Evolutionary conservation across 2,329 filamentous ascomycete species (phyloP).

Genomic region (Paraphaeosphaeria minitans): DNA sequence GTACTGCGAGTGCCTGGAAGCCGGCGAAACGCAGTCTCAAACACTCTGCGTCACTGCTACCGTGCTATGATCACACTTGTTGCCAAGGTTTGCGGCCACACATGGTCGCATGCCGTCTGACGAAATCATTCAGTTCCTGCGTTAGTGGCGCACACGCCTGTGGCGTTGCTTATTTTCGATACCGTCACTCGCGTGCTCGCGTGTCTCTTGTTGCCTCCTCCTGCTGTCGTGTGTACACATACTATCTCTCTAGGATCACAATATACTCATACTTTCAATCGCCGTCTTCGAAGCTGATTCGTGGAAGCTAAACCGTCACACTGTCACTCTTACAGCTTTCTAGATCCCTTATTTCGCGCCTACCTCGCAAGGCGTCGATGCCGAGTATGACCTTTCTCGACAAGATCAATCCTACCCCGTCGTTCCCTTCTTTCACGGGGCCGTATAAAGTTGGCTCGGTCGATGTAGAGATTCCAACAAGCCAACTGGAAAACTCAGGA

Average conservation of each 20-base stretch:
- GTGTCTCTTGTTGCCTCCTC: neutral
- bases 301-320: slow-evolving; percentile 16
- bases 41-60: neutral
- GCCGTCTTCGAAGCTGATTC: neutral
- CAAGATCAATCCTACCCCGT: slow-evolving; percentile 68
- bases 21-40: neutral
- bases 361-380: slow-evolving; percentile 10
- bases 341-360: slow-evolving; percentile 20
- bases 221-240: neutral
- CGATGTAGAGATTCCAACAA: slow-evolving; percentile 77
- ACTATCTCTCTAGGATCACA: neutral
- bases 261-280: neutral
- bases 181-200: slow-evolving; percentile 30
- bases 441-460: slow-evolving; percentile 79
- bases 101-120: slow-evolving; percentile 7
- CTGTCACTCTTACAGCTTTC: slow-evolving; percentile 37
- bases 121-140: slow-evolving; percentile 30
- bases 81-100: slow-evolving; percentile 1
- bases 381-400: slow-evolving; percentile 49
- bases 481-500: slow-evolving; percentile 53
- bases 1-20: neutral
- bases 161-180: slow-evolving; percentile 13
- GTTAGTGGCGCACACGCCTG: slow-evolving; percentile 26
- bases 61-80: neutral
- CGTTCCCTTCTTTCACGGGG: slow-evolving; percentile 76